Evolutionary conservation across 2,329 filamentous ascomycete species (phyloP), one percentile per base, ranked within the genome.

Genomic region (Pseudogymnoascus destructans): DNA sequence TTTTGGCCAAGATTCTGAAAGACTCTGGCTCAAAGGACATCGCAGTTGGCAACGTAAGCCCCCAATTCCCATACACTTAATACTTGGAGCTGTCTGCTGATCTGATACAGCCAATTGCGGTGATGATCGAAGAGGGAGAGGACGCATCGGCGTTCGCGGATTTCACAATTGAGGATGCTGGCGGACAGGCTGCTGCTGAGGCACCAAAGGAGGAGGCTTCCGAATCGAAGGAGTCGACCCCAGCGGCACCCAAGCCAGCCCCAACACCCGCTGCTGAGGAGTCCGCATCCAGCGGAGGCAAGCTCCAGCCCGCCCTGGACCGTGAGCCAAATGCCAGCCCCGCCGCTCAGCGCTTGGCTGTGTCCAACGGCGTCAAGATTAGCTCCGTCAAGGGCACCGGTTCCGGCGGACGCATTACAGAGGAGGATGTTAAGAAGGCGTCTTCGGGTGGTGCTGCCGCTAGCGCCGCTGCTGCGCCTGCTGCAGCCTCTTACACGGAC

Each of bases 11-110:
- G 81, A 81, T 97, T 63, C 78, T 98, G 70, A 93, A 90, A 77
- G 87, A 95, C 49, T 85, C 86, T 61, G 95, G 95, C 64, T 86
- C 86, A 74, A 98, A 97, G 79, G 93, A 98, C 72, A 78, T 98
- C 62, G 73, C 92, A 27, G 90, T 98, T 68, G 93, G 93, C 73
- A 93, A 87, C 74, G 93, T 98, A 82, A 77, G 89, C 83, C 33
- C 19, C 62, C 58, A 62, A 65, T 64, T 61, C 36, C 55, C 25
- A 10, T 19, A 7, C 46, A 1, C 4, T 7, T 30, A 30, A 30
- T 13, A 19, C 46, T 19, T 52, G 23, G 21, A 30, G 46, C 46
- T 27, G 11, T 30, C 46, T 25, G 25, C 70, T 70, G 65, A 71
- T 64, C 36, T 58, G 58, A 33, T 19, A 11, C 67, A 98, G 93